A percentile compares a stretch with the other conserved stretches of the same genome.
These are phyloP conservation scores for Coprinopsis marcescibilis DNA, from an alignment of 768 basidiomycete species.

Conservation along the genomic window DNA sequence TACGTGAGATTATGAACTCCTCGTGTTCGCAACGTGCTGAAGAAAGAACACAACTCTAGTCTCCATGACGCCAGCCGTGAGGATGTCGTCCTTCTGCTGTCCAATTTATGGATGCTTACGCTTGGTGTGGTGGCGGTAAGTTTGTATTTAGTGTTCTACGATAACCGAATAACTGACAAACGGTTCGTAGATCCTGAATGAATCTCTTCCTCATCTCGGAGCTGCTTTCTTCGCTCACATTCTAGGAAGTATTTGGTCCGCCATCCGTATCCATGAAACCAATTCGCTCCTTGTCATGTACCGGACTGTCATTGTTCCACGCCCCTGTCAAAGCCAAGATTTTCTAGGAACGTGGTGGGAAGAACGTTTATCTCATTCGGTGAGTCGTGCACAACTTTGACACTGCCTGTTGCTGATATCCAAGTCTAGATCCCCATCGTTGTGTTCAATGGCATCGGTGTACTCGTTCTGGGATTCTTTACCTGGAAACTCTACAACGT, in stretches of 20 bases:
- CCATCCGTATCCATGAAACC: slow-evolving; percentile 34
- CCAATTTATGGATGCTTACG: slow-evolving; percentile 44
- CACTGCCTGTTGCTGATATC: background rate
- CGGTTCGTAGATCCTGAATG: slow-evolving; percentile 46
- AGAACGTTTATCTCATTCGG: slow-evolving; percentile 26
- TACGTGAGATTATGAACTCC: too few species aligned
- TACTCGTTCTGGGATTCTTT: slow-evolving; percentile 33
- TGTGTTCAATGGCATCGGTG: slow-evolving; percentile 28
- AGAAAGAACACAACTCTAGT: too few species aligned
- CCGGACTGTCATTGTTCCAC: slow-evolving; percentile 26
- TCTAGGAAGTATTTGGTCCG: slow-evolving; percentile 43
- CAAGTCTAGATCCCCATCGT: slow-evolving; percentile 43
- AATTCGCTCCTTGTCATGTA: slow-evolving; percentile 26
- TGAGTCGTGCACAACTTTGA: slow-evolving; percentile 20
- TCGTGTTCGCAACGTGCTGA: too few species aligned
- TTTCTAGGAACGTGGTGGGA: slow-evolving; percentile 41
- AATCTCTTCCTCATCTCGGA: slow-evolving; percentile 47
- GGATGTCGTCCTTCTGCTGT: slow-evolving; percentile 40
- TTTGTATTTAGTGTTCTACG: slow-evolving; percentile 9
- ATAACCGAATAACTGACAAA: background rate
- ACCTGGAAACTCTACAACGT: slow-evolving; percentile 41
- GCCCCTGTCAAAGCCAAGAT: slow-evolving; percentile 35
- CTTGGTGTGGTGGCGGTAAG: slow-evolving; percentile 42
- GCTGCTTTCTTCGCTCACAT: slow-evolving; percentile 42
- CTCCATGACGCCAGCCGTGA: slow-evolving; percentile 39